Percentiles rank a stretch among this genome's conserved stretches.
phyloP scores from a whole-genome alignment of 2,329 filamentous ascomycete species.

The Ophiostoma tasmaniense region DNA sequence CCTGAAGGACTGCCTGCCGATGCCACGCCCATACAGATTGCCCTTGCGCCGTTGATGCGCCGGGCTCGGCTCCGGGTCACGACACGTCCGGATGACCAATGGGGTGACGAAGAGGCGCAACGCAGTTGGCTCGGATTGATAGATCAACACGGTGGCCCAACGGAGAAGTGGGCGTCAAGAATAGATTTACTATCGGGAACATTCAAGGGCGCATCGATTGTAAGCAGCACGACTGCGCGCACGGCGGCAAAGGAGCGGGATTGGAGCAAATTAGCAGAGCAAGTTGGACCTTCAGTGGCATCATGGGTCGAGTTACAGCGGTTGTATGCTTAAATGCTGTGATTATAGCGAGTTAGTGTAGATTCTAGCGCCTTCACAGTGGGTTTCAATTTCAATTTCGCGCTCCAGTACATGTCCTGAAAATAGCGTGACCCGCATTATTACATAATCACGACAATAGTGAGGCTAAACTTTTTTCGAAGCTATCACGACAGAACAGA shows the following conservation, averaged over 20 bases:
- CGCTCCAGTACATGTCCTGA: neutral
- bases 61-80: conserved; percentile 55
- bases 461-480: conserved; percentile 10
- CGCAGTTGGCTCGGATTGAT: conserved; percentile 45
- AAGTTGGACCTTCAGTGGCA: conserved; percentile 51
- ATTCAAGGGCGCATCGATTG: conserved; percentile 33
- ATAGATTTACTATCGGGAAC: conserved; percentile 50
- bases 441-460: conserved; percentile 3
- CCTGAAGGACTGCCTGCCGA: neutral
- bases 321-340: neutral
- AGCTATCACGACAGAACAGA: conserved; percentile 16
- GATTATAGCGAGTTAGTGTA: neutral
- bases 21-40: conserved; percentile 39
- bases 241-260: conserved; percentile 42
- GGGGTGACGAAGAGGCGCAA: conserved; percentile 50
- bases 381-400: neutral
- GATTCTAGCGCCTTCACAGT: neutral
- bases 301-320: conserved; percentile 47
- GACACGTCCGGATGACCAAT: conserved; percentile 51
- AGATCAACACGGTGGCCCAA: conserved; percentile 33
- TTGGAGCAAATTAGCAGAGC: conserved; percentile 37
- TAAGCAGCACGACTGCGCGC: conserved; percentile 57
- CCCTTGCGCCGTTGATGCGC: conserved; percentile 55
- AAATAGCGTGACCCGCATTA: neutral
- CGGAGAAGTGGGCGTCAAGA: conserved; percentile 49